These are phyloP conservation scores for Epichloe sibirici DNA, from an alignment of 2,329 filamentous ascomycete genomes.

Conservation along the genomic window DNA sequence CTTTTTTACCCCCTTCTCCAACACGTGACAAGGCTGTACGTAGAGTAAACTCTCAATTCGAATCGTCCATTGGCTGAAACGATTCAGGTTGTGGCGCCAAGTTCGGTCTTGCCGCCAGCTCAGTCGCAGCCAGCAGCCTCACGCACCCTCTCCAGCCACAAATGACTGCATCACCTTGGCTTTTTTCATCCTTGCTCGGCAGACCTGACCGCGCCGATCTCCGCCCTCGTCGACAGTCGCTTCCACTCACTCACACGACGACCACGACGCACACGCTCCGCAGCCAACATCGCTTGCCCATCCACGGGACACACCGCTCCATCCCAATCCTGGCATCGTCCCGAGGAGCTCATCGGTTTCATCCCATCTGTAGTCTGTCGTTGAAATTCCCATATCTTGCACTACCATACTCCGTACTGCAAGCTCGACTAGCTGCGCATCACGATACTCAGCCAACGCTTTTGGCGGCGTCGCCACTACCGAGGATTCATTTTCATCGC, in stretches of 20 bases:
- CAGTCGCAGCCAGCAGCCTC: neutral
- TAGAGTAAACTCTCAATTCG: neutral
- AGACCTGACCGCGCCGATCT: constrained; percentile 1
- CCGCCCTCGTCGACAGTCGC: constrained; percentile 4
- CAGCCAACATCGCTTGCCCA: constrained; percentile 1
- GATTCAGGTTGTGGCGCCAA: neutral
- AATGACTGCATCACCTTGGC: constrained; percentile 1
- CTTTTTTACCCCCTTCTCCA: neutral
- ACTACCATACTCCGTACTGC: neutral
- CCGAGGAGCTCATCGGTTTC: neutral
- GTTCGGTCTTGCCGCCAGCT: neutral
- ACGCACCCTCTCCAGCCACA: constrained; percentile 1
- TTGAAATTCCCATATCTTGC: neutral
- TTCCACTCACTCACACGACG: constrained; percentile 1
- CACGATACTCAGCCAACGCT: constrained; percentile 2
- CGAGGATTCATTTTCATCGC: neutral
- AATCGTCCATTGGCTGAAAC: neutral
- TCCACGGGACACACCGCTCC: neutral
- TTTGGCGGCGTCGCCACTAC: neutral
- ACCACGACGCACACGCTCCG: constrained; percentile 4
- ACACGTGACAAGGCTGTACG: constrained; percentile 7
- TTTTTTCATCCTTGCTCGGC: constrained; percentile 1
- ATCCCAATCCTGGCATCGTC: neutral
- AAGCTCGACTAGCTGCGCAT: neutral
- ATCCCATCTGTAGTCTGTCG: neutral